Evolutionary conservation across 768 basidiomycete genomes (phyloP).

Genomic region (Agaricus blazei): DNA sequence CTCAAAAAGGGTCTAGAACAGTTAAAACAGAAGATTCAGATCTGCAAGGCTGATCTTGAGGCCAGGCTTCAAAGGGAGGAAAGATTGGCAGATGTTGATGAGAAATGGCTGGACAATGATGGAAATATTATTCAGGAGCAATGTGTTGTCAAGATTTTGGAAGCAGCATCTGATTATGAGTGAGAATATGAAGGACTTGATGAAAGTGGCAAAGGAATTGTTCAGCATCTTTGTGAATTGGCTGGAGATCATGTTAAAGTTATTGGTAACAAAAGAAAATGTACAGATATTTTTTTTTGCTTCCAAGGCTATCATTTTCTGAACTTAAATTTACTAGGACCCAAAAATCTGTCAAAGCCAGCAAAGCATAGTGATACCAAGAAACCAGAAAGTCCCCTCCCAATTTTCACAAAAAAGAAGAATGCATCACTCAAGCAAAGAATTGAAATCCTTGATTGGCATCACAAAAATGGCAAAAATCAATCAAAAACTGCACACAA

Average conservation of each 20-base stretch:
- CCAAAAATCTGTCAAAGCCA: background rate
- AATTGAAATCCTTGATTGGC: slow-evolving; percentile 6
- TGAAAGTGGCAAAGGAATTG: background rate
- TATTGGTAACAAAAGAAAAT: slow-evolving; percentile 1
- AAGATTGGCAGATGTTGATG: too few species aligned
- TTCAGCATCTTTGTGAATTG: slow-evolving; percentile 2
- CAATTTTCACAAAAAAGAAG: background rate
- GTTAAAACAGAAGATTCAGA: too few species aligned
- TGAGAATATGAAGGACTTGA: background rate
- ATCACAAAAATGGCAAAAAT: background rate
- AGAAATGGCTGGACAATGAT: slow-evolving; percentile 7
- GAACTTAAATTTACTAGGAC: background rate
- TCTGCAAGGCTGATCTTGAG: too few species aligned
- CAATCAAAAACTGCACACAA: slow-evolving; percentile 1
- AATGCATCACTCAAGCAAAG: background rate
- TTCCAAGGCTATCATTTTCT: background rate
- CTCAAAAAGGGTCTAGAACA: too few species aligned
- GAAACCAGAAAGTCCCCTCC: background rate
- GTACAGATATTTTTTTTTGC: background rate
- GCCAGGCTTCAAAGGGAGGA: too few species aligned
- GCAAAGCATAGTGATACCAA: background rate
- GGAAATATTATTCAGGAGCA: slow-evolving; percentile 6
- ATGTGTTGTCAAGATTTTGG: background rate
- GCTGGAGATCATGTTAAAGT: slow-evolving; percentile 6
- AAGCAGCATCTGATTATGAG: background rate